Conservation (phyloP, 169 alveolate species). For the Neospora caninum region DNA sequence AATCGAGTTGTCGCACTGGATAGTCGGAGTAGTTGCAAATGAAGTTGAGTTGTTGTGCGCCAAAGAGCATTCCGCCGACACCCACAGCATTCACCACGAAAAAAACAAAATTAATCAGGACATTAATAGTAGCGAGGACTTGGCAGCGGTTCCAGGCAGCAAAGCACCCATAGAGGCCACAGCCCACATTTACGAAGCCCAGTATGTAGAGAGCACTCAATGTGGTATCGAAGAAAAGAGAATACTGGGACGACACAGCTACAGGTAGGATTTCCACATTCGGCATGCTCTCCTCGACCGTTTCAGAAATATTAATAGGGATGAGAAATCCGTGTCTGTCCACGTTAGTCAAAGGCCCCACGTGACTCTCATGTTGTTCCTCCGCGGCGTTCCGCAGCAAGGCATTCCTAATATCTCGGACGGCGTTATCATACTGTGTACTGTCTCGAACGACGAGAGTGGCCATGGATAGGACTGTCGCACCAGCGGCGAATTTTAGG, state of each 20-base stretch:
- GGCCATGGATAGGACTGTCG: background rate
- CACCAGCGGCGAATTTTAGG: conserved; percentile 1
- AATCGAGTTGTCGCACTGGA: background rate
- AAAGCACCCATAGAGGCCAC: background rate
- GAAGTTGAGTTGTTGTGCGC: background rate
- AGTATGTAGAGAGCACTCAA: background rate
- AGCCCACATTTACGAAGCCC: background rate
- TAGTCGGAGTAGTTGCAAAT: background rate
- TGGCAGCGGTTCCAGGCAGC: background rate
- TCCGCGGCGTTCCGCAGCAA: background rate
- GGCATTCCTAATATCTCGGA: background rate
- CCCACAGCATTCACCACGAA: conserved; percentile 25
- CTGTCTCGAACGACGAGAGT: background rate
- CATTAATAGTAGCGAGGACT: background rate
- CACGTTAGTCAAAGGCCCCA: no score
- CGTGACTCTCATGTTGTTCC: background rate
- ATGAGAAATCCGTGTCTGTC: no score
- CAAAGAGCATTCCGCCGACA: conserved; percentile 29
- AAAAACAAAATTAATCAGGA: background rate
- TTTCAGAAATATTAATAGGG: no score
- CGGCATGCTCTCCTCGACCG: background rate
- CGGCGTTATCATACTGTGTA: background rate
- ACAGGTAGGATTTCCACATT: background rate
- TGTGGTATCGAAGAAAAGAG: background rate
- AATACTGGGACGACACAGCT: background rate